These are phyloP conservation scores for Schwanniomyces occidentalis DNA, from an alignment of 805 yeast species.

Conservation along the genomic window DNA sequence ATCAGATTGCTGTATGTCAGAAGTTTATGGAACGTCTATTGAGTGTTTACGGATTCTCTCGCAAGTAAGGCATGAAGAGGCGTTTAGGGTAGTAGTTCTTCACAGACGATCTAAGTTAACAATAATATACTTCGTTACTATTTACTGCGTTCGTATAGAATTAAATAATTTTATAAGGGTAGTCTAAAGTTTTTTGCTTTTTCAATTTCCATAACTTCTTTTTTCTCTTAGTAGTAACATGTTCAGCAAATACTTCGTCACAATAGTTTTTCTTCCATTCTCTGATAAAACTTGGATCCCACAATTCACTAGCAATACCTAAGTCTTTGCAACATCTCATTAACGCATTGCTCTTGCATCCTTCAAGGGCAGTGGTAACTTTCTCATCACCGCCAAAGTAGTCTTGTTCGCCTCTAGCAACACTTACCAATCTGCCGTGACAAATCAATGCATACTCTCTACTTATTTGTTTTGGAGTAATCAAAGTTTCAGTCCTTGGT, in stretches of 20 bases:
- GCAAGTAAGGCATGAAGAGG: too few relatives aligned
- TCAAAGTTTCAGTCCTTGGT: conserved; percentile 82
- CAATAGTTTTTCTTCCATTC: conserved; percentile 50
- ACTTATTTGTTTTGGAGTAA: conserved; percentile 74
- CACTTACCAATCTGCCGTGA: conserved; percentile 82
- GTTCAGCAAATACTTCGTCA: conserved; percentile 84
- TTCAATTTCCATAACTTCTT: conserved; percentile 88
- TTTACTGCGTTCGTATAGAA: too few relatives aligned
- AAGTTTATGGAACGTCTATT: too few relatives aligned
- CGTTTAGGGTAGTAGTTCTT: too few relatives aligned
- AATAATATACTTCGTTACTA: too few relatives aligned
- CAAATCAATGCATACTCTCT: conserved; percentile 89
- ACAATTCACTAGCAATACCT: conserved; percentile 93
- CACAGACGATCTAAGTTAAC: too few relatives aligned
- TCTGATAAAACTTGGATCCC: conserved; percentile 94
- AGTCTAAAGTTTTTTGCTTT: conserved; percentile 77
- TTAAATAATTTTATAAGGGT: conserved; percentile 77
- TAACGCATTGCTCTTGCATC: conserved; percentile 93
- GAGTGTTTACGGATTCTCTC: too few relatives aligned
- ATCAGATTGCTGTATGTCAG: too few relatives aligned
- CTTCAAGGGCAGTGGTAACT: conserved; percentile 94
- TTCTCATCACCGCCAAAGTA: conserved; percentile 80
- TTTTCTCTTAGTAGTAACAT: conserved; percentile 76
- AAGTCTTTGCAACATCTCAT: conserved; percentile 98
- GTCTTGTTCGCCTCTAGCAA: conserved; percentile 95